phyloP scores from a whole-genome alignment of 75 land plant genomes.

The Cunninghamia lanceolata region DNA sequence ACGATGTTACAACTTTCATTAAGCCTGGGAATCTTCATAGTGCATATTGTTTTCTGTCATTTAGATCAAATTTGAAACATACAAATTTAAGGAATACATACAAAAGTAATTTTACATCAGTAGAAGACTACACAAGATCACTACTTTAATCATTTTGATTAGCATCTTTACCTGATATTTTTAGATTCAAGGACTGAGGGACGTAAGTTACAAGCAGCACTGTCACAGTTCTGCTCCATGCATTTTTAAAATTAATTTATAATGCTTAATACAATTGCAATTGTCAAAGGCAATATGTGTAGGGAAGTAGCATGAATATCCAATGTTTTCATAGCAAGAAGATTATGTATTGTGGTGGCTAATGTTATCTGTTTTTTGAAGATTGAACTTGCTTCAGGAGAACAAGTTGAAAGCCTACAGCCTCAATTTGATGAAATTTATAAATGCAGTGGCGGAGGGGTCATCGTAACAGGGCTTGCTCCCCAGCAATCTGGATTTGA shows the following conservation, averaged over 20 bases:
- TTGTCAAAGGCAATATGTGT: not conserved
- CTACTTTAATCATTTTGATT: not conserved
- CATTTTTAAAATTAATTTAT: not conserved
- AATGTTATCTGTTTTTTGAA: conserved; percentile 13
- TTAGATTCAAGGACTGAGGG: not conserved
- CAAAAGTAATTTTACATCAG: not conserved
- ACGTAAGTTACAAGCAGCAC: not conserved
- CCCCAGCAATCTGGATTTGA: conserved; percentile 51
- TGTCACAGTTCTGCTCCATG: not conserved
- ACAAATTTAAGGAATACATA: not conserved
- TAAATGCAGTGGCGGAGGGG: conserved; percentile 37
- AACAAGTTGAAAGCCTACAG: conserved; percentile 38
- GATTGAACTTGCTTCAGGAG: conserved; percentile 52
- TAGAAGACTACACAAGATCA: not conserved
- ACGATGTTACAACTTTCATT: not conserved
- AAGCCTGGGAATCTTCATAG: not conserved
- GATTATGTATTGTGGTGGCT: not conserved
- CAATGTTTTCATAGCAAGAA: not conserved
- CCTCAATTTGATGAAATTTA: conserved; percentile 55
- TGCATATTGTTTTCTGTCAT: not conserved
- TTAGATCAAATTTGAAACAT: not conserved
- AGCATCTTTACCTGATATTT: not conserved
- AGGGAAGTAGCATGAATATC: not conserved
- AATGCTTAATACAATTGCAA: not conserved
- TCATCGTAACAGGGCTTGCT: conserved; percentile 59